Base-by-base conservation (phyloP, 2,329 filamentous ascomycete genomes). In the Fusarium citri region DNA sequence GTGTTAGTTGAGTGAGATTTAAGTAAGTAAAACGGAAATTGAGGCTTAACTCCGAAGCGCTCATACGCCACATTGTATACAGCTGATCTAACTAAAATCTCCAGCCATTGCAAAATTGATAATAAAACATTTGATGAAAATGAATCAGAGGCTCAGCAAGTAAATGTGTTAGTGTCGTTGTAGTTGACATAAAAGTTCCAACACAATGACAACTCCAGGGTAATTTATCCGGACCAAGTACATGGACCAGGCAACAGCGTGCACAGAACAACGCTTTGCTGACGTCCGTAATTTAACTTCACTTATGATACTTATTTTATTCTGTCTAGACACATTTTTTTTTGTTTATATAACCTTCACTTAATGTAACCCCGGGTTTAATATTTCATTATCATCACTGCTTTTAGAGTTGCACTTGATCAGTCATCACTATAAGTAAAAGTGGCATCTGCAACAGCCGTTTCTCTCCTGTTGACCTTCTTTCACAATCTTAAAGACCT, bases 351-450 rank as follows among this genome's bases (percentile, higher is more conserved):
- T 37, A 37, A 12, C 1, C 6, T 7, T 12, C 18, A n/a, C 0
- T 2, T n/a, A 7, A 12, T 11, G 0, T 1, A n/a, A n/a, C 10
- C 2, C 3, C 6, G 0, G 18, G 12, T 37, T n/a, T 11, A 11
- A 6, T 37, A 11, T 37, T 6, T 18, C 34, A n/a, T 18, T 1
- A 37, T 18, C 16, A 34, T 18, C 10, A 18, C 18, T 18, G 16
- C 5, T 34, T 6, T 5, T 3, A 10, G 2, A 9, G 16, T 37
- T 37, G 7, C 10, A 11, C 16, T 11, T 6, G 2, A 18, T 34
- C 31, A 18, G 5, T 34, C 8, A 18, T 12, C 12, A 30, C 5
- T 7, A 12, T 7, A 1, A 30, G 28, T 7, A 1, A 30, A 28
- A 28, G 28, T 28, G 28, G 5, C 30, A 1, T 16, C 15, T 1